Base-by-base conservation (phyloP, 2,329 filamentous ascomycete genomes). In the Allantophomopsis cytisporea region DNA sequence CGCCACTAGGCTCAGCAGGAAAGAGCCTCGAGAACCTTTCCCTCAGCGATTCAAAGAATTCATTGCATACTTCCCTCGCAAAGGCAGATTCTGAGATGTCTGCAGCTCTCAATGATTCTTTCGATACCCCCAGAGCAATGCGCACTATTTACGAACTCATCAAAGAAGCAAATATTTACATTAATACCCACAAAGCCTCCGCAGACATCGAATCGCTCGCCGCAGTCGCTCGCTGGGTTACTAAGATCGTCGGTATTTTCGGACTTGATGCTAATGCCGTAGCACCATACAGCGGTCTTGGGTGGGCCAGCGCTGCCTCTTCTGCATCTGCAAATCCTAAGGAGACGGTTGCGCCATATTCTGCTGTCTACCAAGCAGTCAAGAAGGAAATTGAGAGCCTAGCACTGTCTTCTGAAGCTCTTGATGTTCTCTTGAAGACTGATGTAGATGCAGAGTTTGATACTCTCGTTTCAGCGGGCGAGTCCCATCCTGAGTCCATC, bases 71-170 rank as follows among this genome's bases (percentile, higher is more conserved):
- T n/a, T 39, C 42, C 7, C 36, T 51, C 5, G 63, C 71, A 38
- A 65, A 73, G 42, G 69, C 72, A 8, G 66, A 76, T 58, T 60
- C 60, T 32, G 72, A 75, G 17, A 55, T 73, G 21, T 59, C 73
- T 28, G 53, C 58, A 2, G 80, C 82, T 2, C 67, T 95, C 13
- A 70, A 71, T 49, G 86, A 94, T 60, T 94, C 87, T 0, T 94
- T 95, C 57, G 82, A 95, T 59, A 95, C 88, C 0, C 77, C 83
- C 1, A 65, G 68, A 38, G 85, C 80, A 5, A 86, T 95, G 81
- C 71, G 73, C 37, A 63, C 76, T n/a, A 80, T 95, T 36, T 75
- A 78, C 2, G 76, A 84, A 41, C 63, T 95, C 17, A 80, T 95
- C 45, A 81, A 78, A 36, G 75, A 82, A 33, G 82, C 81, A 54